These are phyloP conservation scores for Ulota crispa DNA, from an alignment of 225 moss, liverwort and hornwort genomes.

Conservation along the genomic window DNA sequence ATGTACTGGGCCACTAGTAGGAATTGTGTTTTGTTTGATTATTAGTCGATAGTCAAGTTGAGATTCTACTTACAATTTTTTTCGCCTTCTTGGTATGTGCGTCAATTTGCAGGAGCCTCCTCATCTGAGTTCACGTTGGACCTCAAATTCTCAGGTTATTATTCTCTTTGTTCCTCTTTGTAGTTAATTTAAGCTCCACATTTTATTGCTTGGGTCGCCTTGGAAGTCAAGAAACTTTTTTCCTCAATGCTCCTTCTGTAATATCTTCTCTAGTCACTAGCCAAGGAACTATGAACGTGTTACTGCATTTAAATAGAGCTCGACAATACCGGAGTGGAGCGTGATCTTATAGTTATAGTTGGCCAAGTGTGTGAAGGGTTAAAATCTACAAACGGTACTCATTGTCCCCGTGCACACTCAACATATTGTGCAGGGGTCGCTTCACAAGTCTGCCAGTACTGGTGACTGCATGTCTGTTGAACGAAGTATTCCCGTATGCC, in stretches of 20 bases:
- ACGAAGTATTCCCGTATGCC: slow-evolving; percentile 48
- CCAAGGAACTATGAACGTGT: slow-evolving; percentile 1
- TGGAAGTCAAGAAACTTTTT: not conserved
- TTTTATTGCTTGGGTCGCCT: slow-evolving; percentile 1
- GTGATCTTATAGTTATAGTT: slow-evolving; percentile 21
- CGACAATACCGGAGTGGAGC: slow-evolving; percentile 1
- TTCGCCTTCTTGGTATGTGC: slow-evolving; percentile 15
- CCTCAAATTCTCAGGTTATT: slow-evolving; percentile 48
- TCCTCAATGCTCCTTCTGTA: not conserved
- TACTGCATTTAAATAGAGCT: slow-evolving; percentile 5
- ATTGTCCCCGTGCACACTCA: slow-evolving; percentile 40
- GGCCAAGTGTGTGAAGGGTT: slow-evolving; percentile 13
- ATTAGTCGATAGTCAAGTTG: not conserved
- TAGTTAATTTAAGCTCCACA: slow-evolving; percentile 5
- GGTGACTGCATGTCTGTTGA: slow-evolving; percentile 46
- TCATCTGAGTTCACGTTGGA: slow-evolving; percentile 55
- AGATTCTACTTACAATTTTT: slow-evolving; percentile 20
- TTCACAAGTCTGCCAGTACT: slow-evolving; percentile 77
- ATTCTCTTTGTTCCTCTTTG: slow-evolving; percentile 17
- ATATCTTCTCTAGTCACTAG: slow-evolving; percentile 7
- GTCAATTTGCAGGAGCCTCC: slow-evolving; percentile 46
- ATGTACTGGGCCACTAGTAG: not conserved
- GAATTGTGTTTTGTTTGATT: not conserved
- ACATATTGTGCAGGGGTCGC: slow-evolving; percentile 51
- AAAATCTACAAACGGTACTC: slow-evolving; percentile 26